Percentiles rank a stretch among this genome's conserved stretches.
Evolutionary conservation across 2,329 filamentous ascomycete genomes (phyloP).

Genomic region (Fusarium cyanostomum): DNA sequence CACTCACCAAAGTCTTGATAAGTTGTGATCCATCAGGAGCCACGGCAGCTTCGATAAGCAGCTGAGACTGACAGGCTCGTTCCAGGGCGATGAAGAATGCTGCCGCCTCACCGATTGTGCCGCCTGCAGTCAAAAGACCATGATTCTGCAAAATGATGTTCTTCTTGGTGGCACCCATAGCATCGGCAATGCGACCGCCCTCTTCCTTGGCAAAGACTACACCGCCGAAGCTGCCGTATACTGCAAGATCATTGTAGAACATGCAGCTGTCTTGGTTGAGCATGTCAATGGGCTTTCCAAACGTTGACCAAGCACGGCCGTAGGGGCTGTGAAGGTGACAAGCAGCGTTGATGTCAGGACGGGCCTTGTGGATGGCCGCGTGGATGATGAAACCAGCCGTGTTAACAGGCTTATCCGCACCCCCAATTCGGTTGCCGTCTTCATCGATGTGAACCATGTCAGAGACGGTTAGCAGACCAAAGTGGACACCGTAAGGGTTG

Average conservation of each 20-base stretch:
- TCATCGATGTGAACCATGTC: constrained; percentile 74
- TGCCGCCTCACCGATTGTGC: constrained; percentile 76
- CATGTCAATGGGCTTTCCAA: constrained; percentile 72
- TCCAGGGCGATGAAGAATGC: constrained; percentile 75
- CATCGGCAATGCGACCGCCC: constrained; percentile 67
- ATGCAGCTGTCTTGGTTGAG: constrained; percentile 72
- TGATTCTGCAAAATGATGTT: constrained; percentile 75
- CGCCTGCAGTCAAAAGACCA: constrained; percentile 72
- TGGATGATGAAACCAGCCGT: constrained; percentile 76
- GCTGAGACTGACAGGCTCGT: constrained; percentile 72
- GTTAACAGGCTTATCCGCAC: constrained; percentile 68
- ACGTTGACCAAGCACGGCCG: constrained; percentile 73
- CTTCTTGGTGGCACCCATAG: constrained; percentile 66
- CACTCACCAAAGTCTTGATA: constrained; percentile 50
- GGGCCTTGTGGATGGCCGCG: constrained; percentile 68
- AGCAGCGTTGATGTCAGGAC: constrained; percentile 71
- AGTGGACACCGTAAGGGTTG: constrained; percentile 72
- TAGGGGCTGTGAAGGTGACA: constrained; percentile 72
- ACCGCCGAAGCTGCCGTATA: constrained; percentile 65
- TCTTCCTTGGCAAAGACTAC: constrained; percentile 68
- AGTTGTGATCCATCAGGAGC: constrained; percentile 40
- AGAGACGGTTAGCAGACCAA: constrained; percentile 69
- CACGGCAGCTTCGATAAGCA: constrained; percentile 70
- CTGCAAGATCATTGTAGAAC: constrained; percentile 69
- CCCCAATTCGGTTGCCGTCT: constrained; percentile 67